Base-by-base conservation (phyloP, 495 filamentous ascomycete species). In the Achaetomiella virescens region DNA sequence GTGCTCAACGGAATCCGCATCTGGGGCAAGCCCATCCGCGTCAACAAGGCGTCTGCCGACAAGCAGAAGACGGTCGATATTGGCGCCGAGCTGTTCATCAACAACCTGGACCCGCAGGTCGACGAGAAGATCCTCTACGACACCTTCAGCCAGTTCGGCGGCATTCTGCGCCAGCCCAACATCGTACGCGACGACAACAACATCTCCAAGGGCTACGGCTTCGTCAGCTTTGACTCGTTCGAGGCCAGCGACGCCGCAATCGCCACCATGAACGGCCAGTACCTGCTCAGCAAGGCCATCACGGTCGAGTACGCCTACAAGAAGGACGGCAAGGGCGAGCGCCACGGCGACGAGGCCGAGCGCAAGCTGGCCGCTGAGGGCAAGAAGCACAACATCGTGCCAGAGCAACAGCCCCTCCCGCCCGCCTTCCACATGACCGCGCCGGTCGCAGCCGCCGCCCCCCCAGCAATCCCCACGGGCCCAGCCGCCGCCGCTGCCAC, bases 281-380 rank as follows among this genome's bases (percentile, higher is more conserved):
- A 90, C 71, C 80, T 98, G 47, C 93, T 95, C 83, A 96, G 96
- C 75, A 96, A 96, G 72, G 85, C 93, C 64, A 84, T 96, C 61
- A 88, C 85, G 2, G 95, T 97, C 40, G 92, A 98, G 68, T 98
- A 98, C 70, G 93, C 93, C 38, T 98, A 96, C 78, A 98, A 98
- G 80, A 97, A 97, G 71, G 95, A 98, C 65, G 93, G 95, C 41
- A 96, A 96, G 72, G 91, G 92, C 57, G 93, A 97, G 74, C 80
- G 95, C 25, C 93, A 98, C 67, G 93, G 93, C 55, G 93, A 98
- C 64, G 78, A 91, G 65, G 93, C 95, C 31, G 93, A 98, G 72
- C 81, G 93, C 61, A 90, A 87, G 81, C 79, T 98, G 48, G 95
- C 93, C 42, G 84, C 87, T 38, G 90, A 96, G 68, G 93, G 91